Evolutionary conservation across 1,139 yeast species (phyloP).

Genomic region (Eremothecium coryli): DNA sequence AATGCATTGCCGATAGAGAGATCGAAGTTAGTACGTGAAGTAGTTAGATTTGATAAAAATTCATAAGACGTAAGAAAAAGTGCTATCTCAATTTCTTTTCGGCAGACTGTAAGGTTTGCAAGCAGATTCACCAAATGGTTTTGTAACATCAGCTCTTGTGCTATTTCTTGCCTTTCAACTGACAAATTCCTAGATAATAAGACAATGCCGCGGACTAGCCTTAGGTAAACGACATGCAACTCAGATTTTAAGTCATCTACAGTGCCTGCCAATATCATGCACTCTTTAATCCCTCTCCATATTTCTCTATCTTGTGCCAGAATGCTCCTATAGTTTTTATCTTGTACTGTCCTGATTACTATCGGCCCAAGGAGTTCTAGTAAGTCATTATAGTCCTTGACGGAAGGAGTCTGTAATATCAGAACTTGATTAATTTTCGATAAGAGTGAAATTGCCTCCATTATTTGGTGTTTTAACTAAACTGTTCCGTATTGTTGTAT

Average conservation of each 20-base stretch:
- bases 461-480: too few relatives aligned
- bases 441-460: too few relatives aligned
- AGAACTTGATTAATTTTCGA: too few relatives aligned
- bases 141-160: conserved; percentile 19
- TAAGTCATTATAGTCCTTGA: too few relatives aligned
- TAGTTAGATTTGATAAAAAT: conserved; percentile 23
- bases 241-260: conserved; percentile 9
- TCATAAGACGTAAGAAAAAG: conserved; percentile 15
- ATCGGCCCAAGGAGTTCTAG: conserved; percentile 18
- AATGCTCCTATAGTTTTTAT: conserved; percentile 18
- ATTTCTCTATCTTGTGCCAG: conserved; percentile 15
- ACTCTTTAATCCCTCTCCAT: conserved; percentile 14
- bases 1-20: conserved; percentile 11
- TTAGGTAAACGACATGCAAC: conserved; percentile 6
- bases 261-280: conserved; percentile 11
- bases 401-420: too few relatives aligned
- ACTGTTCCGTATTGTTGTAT: too few relatives aligned
- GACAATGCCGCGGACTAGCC: conserved; percentile 29
- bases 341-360: conserved; percentile 20
- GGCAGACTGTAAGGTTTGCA: conserved; percentile 13
- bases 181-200: conserved; percentile 33
- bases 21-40: conserved; percentile 15
- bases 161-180: conserved; percentile 24
- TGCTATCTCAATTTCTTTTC: conserved; percentile 18
- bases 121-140: conserved; percentile 11